Evolutionary conservation across 1,284 basidiomycete genomes (phyloP), one percentile per base, ranked within the genome.

Genomic region (Cryptococcus deneoformans): DNA sequence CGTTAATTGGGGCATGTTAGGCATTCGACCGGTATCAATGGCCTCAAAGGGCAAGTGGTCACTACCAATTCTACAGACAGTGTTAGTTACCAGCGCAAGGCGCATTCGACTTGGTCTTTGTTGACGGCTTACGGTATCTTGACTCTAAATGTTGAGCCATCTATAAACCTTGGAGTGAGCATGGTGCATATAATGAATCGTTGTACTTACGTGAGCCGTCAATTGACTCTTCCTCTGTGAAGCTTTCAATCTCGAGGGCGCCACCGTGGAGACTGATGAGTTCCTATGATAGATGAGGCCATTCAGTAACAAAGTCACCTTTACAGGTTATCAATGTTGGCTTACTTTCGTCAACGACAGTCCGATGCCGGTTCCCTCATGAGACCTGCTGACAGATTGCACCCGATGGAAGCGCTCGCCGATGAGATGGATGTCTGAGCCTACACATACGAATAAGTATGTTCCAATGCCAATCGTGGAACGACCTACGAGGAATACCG

Each of bases 231-330:
- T 61, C 59, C 2, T 62, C 67, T 0, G 72, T 75, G 1, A 46
- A 42, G 53, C 71, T 74, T n/a, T 77, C 71, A 20, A 80, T 73
- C 11, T 73, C 71, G 46, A 81, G 63, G 0, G 64, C 66, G 5
- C 79, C 79, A 6, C 77, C 76, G 56, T 80, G 77, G 2, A 79
- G 65, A 53, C 79, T 77, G 59, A 81, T 76, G 43, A 80, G 67
- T 62, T 79, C 78, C 55, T 69, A 45, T 34, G 48, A 14, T 38
- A 46, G 6, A 44, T 52, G 6, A 42, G 8, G 24, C 37, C 11
- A 50, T 29, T 29, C 29, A 29, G 29, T 4, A n/a, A 16, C 11
- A n/a, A 24, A n/a, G 46, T 39, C 48, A 12, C 40, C 3, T 42
- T 42, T 42, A 11, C 40, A 5, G 40, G 11, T 5, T 29, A 36